Conservation (phyloP, 192 early-diverging fungal species). For the Oehlia diaphana region DNA sequence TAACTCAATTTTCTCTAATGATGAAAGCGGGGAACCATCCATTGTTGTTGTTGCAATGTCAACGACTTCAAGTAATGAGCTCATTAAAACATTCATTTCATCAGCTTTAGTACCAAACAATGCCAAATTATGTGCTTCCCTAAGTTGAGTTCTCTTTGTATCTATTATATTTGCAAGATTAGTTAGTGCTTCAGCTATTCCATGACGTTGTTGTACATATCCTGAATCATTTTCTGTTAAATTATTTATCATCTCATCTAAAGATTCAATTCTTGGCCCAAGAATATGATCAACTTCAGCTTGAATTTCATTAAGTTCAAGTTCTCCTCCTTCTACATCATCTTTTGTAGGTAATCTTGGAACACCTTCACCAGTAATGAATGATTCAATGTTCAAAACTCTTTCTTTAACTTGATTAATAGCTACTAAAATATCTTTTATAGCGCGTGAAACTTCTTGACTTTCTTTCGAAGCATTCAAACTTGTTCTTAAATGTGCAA, state of each 20-base stretch:
- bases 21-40: constrained; percentile 23
- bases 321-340: constrained; percentile 24
- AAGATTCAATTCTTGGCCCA: constrained; percentile 29
- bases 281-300: constrained; percentile 36
- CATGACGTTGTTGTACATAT: constrained; percentile 38
- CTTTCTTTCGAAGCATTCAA: constrained; percentile 24
- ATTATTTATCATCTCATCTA: constrained; percentile 37
- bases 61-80: constrained; percentile 39
- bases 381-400: constrained; percentile 31
- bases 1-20: constrained; percentile 35
- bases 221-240: constrained; percentile 26
- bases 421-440: constrained; percentile 25
- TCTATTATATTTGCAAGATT: constrained; percentile 40
- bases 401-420: constrained; percentile 29
- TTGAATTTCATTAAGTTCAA: constrained; percentile 28
- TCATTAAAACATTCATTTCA: constrained; percentile 43
- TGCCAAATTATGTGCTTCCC: constrained; percentile 40
- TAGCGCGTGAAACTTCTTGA: constrained; percentile 23
- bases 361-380: constrained; percentile 11
- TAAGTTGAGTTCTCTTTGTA: constrained; percentile 37
- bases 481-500: constrained; percentile 14
- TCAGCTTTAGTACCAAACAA: constrained; percentile 40
- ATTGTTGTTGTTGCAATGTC: constrained; percentile 32
- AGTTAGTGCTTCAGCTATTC: constrained; percentile 37
- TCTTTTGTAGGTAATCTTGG: constrained; percentile 20